These are phyloP conservation scores for Colletotrichum magnum DNA, from an alignment of 2,329 filamentous ascomycete species.

Conservation along the genomic window DNA sequence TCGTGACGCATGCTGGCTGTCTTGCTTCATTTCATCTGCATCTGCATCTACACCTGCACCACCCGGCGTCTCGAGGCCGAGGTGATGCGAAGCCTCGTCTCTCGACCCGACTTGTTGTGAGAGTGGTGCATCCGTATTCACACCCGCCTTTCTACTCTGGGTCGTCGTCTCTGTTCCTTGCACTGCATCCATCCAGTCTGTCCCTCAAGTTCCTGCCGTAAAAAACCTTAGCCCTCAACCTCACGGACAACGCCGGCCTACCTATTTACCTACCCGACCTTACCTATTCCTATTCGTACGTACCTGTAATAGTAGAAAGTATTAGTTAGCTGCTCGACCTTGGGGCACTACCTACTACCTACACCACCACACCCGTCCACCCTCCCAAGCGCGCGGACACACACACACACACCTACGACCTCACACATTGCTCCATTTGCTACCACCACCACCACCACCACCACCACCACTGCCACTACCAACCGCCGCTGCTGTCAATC, in stretches of 20 bases:
- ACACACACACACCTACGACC: not conserved
- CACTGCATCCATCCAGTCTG: conserved; percentile 24
- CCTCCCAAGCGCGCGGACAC: not conserved
- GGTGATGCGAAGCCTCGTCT: not conserved
- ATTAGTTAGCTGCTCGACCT: no score
- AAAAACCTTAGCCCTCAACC: conserved; percentile 15
- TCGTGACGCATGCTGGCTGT: not conserved
- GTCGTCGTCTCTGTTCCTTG: conserved; percentile 14
- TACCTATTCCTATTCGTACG: not conserved
- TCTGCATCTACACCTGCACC: not conserved
- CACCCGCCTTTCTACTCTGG: conserved; percentile 21
- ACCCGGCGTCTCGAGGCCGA: not conserved
- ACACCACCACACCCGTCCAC: conserved; percentile 1
- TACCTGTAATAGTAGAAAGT: not conserved
- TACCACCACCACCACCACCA: not conserved
- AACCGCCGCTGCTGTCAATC: conserved; percentile 20
- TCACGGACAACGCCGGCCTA: not conserved
- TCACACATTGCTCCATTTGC: conserved; percentile 12
- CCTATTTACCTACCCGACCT: not conserved
- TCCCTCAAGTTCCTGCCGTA: conserved; percentile 16
- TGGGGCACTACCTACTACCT: not conserved
- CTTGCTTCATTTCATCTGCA: not conserved
- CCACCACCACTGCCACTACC: conserved; percentile 8
- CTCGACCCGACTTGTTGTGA: not conserved
- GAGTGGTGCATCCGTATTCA: not conserved